Percentiles rank a stretch among this genome's conserved stretches.
Evolutionary conservation across 768 basidiomycete genomes (phyloP).

Genomic region (Lepiota brunneoincarnata): DNA sequence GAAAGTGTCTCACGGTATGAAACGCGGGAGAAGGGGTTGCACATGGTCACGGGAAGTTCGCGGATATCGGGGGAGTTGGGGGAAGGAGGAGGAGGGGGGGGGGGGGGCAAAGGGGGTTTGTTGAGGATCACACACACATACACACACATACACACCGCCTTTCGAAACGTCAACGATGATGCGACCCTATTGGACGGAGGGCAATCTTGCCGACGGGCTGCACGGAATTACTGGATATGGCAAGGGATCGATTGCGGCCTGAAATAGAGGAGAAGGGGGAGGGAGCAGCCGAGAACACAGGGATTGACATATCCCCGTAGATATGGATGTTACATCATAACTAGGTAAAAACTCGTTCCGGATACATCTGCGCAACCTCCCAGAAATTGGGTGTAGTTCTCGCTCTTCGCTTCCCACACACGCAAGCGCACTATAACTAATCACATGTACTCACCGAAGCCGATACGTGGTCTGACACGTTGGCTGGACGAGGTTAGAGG

Average conservation of each 20-base stretch:
- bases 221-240: conserved; percentile 8
- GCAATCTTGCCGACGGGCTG: conserved; percentile 7
- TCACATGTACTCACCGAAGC: too few relatives aligned
- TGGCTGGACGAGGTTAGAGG: too few relatives aligned
- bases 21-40: neutral
- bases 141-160: neutral
- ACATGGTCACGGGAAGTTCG: neutral
- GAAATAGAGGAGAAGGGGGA: neutral
- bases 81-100: too few relatives aligned
- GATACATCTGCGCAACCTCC: neutral
- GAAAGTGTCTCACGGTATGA: neutral
- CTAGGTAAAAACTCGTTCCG: neutral
- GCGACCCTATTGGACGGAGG: neutral
- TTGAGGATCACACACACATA: too few relatives aligned
- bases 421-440: too few relatives aligned
- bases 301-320: conserved; percentile 13
- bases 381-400: too few relatives aligned
- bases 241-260: neutral
- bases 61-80: too few relatives aligned
- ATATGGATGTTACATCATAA: conserved; percentile 6
- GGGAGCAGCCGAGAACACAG: neutral
- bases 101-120: too few relatives aligned
- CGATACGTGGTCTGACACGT: too few relatives aligned
- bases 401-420: too few relatives aligned
- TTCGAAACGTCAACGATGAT: neutral